Conservation (phyloP, 1,284 basidiomycete species). For the Tylopilus sp. region DNA sequence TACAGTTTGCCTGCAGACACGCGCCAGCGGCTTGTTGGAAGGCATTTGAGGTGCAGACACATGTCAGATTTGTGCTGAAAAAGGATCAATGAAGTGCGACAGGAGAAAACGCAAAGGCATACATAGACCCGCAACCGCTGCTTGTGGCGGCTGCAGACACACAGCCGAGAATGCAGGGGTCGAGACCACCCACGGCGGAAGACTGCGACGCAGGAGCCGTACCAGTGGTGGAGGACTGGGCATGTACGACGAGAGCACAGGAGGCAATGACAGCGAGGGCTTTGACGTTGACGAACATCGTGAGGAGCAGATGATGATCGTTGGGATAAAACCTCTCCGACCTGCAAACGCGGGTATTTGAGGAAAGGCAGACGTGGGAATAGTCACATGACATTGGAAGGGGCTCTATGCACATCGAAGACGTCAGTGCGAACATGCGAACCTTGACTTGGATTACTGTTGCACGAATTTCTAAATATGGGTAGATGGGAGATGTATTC, state of each 20-base stretch:
- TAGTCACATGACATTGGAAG: conserved; percentile 9
- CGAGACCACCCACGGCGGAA: background rate
- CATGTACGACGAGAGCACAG: conserved; percentile 18
- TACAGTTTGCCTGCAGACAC: conserved; percentile 21
- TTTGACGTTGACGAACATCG: conserved; percentile 21
- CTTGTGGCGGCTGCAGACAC: background rate
- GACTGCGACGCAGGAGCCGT: conserved; percentile 1
- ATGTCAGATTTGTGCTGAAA: conserved; percentile 19
- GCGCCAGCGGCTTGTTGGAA: conserved; percentile 19
- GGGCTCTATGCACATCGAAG: too few relatives aligned
- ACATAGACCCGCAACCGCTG: conserved; percentile 16
- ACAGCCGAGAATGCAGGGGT: conserved; percentile 13
- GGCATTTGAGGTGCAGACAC: conserved; percentile 21
- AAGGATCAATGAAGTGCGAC: background rate
- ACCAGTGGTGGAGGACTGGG: conserved; percentile 6
- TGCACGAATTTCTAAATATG: background rate
- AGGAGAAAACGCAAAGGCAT: background rate
- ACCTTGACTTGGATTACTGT: too few relatives aligned
- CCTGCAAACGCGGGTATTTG: conserved; percentile 12
- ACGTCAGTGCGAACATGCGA: too few relatives aligned
- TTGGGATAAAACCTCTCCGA: background rate
- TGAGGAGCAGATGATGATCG: background rate
- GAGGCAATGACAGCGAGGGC: conserved; percentile 12
- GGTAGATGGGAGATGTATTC: too few relatives aligned
- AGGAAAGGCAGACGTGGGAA: conserved; percentile 14